phyloP scores from a whole-genome alignment of 2,329 filamentous ascomycete genomes.

The Neonectria sp. region DNA sequence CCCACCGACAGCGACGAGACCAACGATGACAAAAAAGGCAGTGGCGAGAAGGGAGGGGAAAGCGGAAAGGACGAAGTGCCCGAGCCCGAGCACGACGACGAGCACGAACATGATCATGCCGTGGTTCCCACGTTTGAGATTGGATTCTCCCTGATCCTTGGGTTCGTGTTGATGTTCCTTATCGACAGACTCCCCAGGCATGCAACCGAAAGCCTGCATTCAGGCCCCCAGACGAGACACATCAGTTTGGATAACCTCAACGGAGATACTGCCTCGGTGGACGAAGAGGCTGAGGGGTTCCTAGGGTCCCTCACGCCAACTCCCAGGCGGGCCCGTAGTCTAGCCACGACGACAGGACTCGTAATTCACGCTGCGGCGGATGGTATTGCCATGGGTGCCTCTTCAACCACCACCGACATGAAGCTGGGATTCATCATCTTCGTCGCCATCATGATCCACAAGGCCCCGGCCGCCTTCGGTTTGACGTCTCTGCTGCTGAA shows the following conservation, averaged over 20 bases:
- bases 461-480: slow-evolving; percentile 95
- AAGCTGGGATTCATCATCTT: slow-evolving; percentile 93
- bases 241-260: slow-evolving; percentile 90
- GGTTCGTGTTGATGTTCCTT: slow-evolving; percentile 97
- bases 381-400: slow-evolving; percentile 95
- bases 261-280: slow-evolving; percentile 63
- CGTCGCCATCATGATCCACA: slow-evolving; percentile 96
- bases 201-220: slow-evolving; percentile 75
- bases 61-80: slow-evolving; percentile 44
- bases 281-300: slow-evolving; percentile 72
- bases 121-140: slow-evolving; percentile 81
- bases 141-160: slow-evolving; percentile 87
- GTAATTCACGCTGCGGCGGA: slow-evolving; percentile 97
- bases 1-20: slow-evolving; percentile 18
- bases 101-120: slow-evolving; percentile 52
- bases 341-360: slow-evolving; percentile 93
- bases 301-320: slow-evolving; percentile 71
- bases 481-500: slow-evolving; percentile 91
- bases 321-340: slow-evolving; percentile 72
- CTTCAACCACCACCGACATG: slow-evolving; percentile 80
- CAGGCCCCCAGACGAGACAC: slow-evolving; percentile 80
- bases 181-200: slow-evolving; percentile 89
- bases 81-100: slow-evolving; percentile 50
- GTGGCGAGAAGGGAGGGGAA: slow-evolving; percentile 30
- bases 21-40: slow-evolving; percentile 23